A percentile compares a stretch with the other conserved stretches of the same genome.
These are phyloP conservation scores for Talaromyces verruculosus DNA, from an alignment of 2,329 filamentous ascomycete species.

Conservation along the genomic window DNA sequence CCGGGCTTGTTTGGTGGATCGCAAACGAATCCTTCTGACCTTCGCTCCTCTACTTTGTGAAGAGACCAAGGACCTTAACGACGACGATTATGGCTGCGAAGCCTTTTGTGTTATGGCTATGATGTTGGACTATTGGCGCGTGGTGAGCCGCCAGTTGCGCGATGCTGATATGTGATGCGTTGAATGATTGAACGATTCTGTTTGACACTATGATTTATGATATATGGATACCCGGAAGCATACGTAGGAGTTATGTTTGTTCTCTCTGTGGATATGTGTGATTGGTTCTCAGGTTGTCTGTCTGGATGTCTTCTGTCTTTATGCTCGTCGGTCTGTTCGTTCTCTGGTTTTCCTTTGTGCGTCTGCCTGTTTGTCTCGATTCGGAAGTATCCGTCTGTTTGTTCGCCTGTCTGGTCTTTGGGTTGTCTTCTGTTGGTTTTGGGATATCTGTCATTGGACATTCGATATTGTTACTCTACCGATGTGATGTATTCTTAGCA, in stretches of 20 bases:
- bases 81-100: conserved; percentile 27
- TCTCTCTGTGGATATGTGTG: not conserved
- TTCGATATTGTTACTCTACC: not conserved
- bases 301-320: not conserved
- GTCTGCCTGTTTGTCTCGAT: not conserved
- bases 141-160: conserved; percentile 35
- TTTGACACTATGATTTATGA: conserved; percentile 15
- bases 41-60: conserved; percentile 36
- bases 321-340: not conserved
- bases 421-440: not conserved
- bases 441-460: not conserved
- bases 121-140: conserved; percentile 39
- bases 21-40: conserved; percentile 32
- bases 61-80: conserved; percentile 24
- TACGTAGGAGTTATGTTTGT: conserved; percentile 5
- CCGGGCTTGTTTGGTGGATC: conserved; percentile 27
- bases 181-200: not conserved
- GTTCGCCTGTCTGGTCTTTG: not conserved
- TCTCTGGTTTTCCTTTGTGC: not conserved
- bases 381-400: not conserved
- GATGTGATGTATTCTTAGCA: not conserved
- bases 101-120: conserved; percentile 34
- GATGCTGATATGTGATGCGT: conserved; percentile 28
- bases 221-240: conserved; percentile 12
- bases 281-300: not conserved